Evolutionary conservation across 805 yeast species (phyloP).

Genomic region (Candida boleticola): DNA sequence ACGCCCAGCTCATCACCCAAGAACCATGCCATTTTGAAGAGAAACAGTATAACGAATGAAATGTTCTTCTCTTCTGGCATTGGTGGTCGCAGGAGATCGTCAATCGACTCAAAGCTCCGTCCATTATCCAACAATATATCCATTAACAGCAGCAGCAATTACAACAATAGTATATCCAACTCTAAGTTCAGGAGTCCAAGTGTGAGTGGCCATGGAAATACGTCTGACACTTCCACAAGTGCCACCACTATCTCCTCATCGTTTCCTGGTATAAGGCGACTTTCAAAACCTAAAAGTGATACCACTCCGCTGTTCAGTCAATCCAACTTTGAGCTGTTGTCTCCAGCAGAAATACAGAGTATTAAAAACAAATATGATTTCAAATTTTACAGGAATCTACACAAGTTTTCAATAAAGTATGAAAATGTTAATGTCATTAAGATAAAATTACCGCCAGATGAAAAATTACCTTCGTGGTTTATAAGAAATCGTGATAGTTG

Average conservation of each 20-base stretch:
- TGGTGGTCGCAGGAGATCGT: slow-evolving; percentile 28
- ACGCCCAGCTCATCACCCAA: slow-evolving; percentile 34
- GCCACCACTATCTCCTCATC: slow-evolving; percentile 4
- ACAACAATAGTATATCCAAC: not conserved
- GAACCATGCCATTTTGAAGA: slow-evolving; percentile 12
- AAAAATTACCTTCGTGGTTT: slow-evolving; percentile 76
- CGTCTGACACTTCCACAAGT: slow-evolving; percentile 9
- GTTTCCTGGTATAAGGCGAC: slow-evolving; percentile 5
- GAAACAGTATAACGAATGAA: slow-evolving; percentile 23
- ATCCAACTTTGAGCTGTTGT: slow-evolving; percentile 4
- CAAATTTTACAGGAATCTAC: slow-evolving; percentile 42
- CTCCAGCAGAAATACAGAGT: slow-evolving; percentile 8
- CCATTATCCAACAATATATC: slow-evolving; percentile 2
- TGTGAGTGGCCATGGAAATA: slow-evolving; percentile 16
- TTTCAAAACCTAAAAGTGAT: slow-evolving; percentile 2
- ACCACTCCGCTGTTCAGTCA: not conserved
- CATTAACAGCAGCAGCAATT: slow-evolving; percentile 5
- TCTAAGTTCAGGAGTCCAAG: slow-evolving; percentile 17
- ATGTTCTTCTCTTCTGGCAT: slow-evolving; percentile 13
- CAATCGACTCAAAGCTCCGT: slow-evolving; percentile 31
- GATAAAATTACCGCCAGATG: slow-evolving; percentile 59
- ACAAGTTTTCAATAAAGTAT: slow-evolving; percentile 27
- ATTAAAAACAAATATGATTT: slow-evolving; percentile 25
- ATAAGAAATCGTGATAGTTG: slow-evolving; percentile 58
- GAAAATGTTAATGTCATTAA: slow-evolving; percentile 39